Evolutionary conservation across 495 filamentous ascomycete genomes (phyloP), one percentile per base, ranked within the genome.

Genomic region (Neurospora sp.): DNA sequence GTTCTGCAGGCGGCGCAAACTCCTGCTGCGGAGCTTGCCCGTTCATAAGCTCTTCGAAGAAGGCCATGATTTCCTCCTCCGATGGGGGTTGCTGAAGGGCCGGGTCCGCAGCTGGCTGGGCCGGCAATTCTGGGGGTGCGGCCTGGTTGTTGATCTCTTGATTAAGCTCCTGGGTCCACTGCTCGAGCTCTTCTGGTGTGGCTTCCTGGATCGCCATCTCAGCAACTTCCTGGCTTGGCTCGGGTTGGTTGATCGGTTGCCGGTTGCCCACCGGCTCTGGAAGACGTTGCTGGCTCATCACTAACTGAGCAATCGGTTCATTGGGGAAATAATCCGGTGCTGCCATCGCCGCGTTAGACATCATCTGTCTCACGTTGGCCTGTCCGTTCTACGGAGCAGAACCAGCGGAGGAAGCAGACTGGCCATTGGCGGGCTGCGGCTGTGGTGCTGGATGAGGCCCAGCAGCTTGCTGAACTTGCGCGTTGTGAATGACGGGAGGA

Each of bases 401-500:
- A 44, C 42, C 18, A n/a, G 42, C 7, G 18, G 42, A 9, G 16
- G 0, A n/a, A 44, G 6, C 42, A n/a, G 6, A n/a, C 42, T n/a
- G 2, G 18, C 7, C 3, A 9, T 44, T n/a, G 2, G 16, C 16
- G 16, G 16, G 41, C 5, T 44, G 41, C 1, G 0, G 4, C 2
- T 42, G 40, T 0, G 40, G 4, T 16, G 39, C 39, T n/a, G n/a
- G n/a, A n/a, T n/a, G n/a, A n/a, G n/a, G n/a, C n/a, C n/a, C 14
- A 42, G 41, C 41, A 42, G 41, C 41, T 44, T 44, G 41, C 16
- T 44, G 16, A 44, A n/a, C n/a, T n/a, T n/a, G n/a, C n/a, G n/a
- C n/a, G n/a, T n/a, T 18, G 0, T 0, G 16, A 0, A n/a, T 3
- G 1, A n/a, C 41, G 2, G 41, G 41, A 3, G 41, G 41, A 8